Evolutionary conservation across 192 early-diverging fungal genomes (phyloP), one percentile per base, ranked within the genome.

Genomic region (Mortierella antarctica): DNA sequence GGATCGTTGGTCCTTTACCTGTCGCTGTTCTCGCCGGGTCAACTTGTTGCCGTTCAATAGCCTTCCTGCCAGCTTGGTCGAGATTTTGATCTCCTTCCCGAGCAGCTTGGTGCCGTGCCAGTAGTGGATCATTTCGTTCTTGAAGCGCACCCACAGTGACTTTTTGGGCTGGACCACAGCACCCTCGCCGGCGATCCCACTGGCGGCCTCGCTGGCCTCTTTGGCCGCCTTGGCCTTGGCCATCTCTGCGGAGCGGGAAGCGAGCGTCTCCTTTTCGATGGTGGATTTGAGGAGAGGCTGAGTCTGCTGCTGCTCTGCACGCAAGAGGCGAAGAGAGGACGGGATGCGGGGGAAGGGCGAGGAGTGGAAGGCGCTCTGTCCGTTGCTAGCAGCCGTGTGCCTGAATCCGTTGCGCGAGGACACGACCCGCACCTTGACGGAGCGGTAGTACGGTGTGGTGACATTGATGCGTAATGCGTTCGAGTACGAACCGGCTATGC

Each of bases 61-160:
- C 71, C 95, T 95, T 48, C 82, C 76, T 23, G 95, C 86, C 18
- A 98, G 88, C 67, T 92, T 88, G 18, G 90, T 89, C 57, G 96
- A 97, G 62, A 99, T 93, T 65, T 88, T 90, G 62, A 94, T 90
- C 83, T 99, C 97, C 39, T 93, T 88, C 0, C 93, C 94, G 51
- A 99, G 85, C 39, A 99, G 89, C 82, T 96, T 96, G 23, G 93
- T 94, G 9, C 96, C 97, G 60, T 97, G 90, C 95, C 95, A 97
- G 86, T 95, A 95, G 86, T 99, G 97, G 56, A 91, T 81, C 14
- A 90, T 86, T 84, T 99, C 97, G 41, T 94, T 90, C 82, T 98
- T 97, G 75, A 97, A 89, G 57, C 92, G 85, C 53, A 88, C 88
- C 91, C 89, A 87, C 1, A 94, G 42, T n/a, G 92, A 87, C 74